A percentile compares a stretch with the other conserved stretches of the same genome.
These are phyloP conservation scores for Eucalyptus paniculata DNA, from an alignment of 345 rosid species.

Conservation along the genomic window DNA sequence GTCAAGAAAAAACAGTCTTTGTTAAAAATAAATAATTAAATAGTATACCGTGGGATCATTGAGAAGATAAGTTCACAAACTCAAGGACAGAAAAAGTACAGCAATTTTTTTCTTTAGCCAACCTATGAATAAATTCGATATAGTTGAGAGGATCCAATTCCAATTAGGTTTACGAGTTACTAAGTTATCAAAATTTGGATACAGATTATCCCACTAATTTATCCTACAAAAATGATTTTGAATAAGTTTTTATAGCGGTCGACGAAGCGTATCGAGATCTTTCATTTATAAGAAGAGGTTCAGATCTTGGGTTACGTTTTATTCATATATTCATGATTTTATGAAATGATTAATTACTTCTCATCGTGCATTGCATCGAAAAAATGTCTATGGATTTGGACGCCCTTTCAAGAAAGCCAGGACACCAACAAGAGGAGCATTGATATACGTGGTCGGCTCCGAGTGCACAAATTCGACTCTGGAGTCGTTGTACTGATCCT, in stretches of 20 bases:
- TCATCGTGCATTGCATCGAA: background rate
- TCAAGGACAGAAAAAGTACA: background rate
- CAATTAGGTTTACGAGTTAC: background rate
- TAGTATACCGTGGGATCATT: background rate
- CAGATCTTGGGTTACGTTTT: background rate
- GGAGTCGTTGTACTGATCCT: constrained; percentile 34
- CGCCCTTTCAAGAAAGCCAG: constrained; percentile 29
- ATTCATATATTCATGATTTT: background rate
- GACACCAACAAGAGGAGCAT: constrained; percentile 55
- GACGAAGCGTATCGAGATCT: background rate
- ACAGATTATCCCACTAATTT: background rate
- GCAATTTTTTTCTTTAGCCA: background rate
- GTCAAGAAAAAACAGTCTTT: background rate
- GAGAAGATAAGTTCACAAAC: background rate
- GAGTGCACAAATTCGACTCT: constrained; percentile 13
- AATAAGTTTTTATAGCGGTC: background rate
- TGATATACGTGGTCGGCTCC: constrained; percentile 52
- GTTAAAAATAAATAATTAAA: too few species aligned
- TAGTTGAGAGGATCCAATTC: background rate
- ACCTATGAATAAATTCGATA: background rate
- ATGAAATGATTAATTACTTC: background rate
- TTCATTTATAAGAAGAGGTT: background rate
- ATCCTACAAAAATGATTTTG: background rate
- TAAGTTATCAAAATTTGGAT: background rate
- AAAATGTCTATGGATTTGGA: background rate